These are phyloP conservation scores for Nemophila menziesii DNA, from an alignment of 257 asterid genomes.

Conservation along the genomic window DNA sequence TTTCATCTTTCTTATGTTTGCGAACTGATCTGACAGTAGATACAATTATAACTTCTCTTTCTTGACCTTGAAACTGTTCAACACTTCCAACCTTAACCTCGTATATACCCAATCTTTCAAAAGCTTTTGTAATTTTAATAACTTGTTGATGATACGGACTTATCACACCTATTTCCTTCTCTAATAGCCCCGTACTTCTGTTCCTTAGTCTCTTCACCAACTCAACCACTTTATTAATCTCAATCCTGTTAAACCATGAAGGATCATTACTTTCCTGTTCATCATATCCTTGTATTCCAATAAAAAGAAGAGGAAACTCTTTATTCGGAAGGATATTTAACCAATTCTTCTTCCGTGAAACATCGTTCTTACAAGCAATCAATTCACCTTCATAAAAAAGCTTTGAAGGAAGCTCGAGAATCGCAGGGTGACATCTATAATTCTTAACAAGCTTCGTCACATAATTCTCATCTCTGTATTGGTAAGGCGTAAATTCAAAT, in stretches of 20 bases:
- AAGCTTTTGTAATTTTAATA: conserved; percentile 46
- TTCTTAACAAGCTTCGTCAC: conserved; percentile 53
- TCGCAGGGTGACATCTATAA: conserved; percentile 66
- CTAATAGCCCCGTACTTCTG: conserved; percentile 36
- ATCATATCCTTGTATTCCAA: conserved; percentile 81
- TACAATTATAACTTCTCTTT: conserved; percentile 59
- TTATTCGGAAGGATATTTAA: conserved; percentile 48
- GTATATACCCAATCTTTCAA: conserved; percentile 29
- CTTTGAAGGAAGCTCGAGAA: conserved; percentile 63
- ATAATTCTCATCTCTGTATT: conserved; percentile 24
- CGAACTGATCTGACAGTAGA: conserved; percentile 89
- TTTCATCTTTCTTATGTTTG: conserved; percentile 68
- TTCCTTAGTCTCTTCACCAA: conserved; percentile 31
- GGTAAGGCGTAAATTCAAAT: conserved; percentile 30
- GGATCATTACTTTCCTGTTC: conserved; percentile 93
- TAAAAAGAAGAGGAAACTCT: conserved; percentile 66
- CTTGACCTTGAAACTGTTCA: conserved; percentile 96
- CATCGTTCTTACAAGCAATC: conserved; percentile 50
- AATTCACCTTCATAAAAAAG: conserved; percentile 57
- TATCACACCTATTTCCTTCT: conserved; percentile 74
- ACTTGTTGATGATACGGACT: conserved; percentile 91
- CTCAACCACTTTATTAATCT: conserved; percentile 76
- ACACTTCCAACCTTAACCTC: conserved; percentile 74
- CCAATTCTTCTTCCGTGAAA: conserved; percentile 14
- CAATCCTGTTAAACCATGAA: conserved; percentile 85